A percentile compares a stretch with the other conserved stretches of the same genome.
Evolutionary conservation across 2,329 filamentous ascomycete species (phyloP).

Genomic region (Chaetomiaceae sp.): DNA sequence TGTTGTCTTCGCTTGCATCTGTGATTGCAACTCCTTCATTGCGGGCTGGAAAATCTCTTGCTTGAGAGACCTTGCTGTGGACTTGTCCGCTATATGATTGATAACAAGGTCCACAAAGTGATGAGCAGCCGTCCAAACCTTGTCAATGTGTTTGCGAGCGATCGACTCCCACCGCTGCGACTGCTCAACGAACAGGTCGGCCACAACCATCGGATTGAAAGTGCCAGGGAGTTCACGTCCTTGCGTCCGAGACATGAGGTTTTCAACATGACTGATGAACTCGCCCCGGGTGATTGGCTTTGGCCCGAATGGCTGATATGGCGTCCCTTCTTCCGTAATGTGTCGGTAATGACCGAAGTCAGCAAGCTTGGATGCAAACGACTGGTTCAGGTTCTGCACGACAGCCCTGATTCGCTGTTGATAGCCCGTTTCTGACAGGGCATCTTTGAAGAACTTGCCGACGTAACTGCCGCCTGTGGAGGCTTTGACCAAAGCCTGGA

Average conservation of each 20-base stretch:
- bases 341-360: background rate
- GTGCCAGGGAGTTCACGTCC: constrained; percentile 56
- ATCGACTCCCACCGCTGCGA: constrained; percentile 49
- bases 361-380: constrained; percentile 14
- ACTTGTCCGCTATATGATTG: constrained; percentile 33
- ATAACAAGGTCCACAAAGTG: constrained; percentile 41
- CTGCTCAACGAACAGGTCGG: constrained; percentile 56
- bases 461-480: constrained; percentile 30
- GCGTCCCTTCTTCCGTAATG: background rate
- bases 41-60: constrained; percentile 29
- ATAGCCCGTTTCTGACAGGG: constrained; percentile 17
- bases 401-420: constrained; percentile 22
- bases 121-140: constrained; percentile 44
- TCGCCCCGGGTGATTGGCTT: constrained; percentile 21
- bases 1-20: constrained; percentile 37
- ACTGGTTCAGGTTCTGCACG: constrained; percentile 21
- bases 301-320: background rate
- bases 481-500: constrained; percentile 25
- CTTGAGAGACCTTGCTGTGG: constrained; percentile 34
- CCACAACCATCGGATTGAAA: constrained; percentile 55
- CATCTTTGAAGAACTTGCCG: constrained; percentile 25
- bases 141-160: constrained; percentile 44
- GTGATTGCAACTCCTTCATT: constrained; percentile 21
- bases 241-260: constrained; percentile 35
- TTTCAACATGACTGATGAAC: constrained; percentile 38